Evolutionary conservation across 2,329 filamentous ascomycete species (phyloP), one percentile per base, ranked within the genome.

Genomic region (Ophiocordyceps sinensis): DNA sequence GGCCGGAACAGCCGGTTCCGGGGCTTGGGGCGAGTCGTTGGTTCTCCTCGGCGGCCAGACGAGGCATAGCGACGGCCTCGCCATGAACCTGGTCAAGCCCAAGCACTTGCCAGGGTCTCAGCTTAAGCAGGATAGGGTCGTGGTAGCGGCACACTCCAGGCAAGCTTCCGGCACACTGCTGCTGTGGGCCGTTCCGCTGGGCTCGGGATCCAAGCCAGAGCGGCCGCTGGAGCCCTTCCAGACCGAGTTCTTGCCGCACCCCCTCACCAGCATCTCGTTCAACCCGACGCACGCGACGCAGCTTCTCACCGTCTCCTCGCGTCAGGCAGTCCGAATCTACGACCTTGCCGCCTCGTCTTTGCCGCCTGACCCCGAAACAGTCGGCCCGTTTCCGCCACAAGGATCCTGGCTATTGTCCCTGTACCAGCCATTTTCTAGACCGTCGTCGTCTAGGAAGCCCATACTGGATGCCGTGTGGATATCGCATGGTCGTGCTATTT

Each of bases 321-420:
- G 69, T 3, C 68, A 76, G 13, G 73, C 71, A 8, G 71, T 75
- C 19, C 68, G 77, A 31, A 67, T 81, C 44, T 81, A 79, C 53
- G 75, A 80, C 54, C 79, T 74, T 49, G 67, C 68, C 2, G 52
- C 65, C 6, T 61, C 75, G 3, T 68, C 73, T 0, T 66, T 74
- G 35, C 63, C 68, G 0, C 61, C 65, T 2, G 73, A 74, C 41
- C 67, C 74, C 36, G 60, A 68, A 9, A 64, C 65, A 13, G 61
- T 66, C 43, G 65, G 71, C 15, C 64, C 67, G 6, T 71, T 71
- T 47, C 67, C 75, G 11, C 58, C 65, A 0, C 75, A 79, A 48
- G 77, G 77, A 29, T 79, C 75, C 2, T 81, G 77, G 76, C 63
- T 79, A 1, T 57, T 81, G 11, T 78, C 77, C 1, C 62, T 81